Percentiles rank a stretch among this genome's conserved stretches.
Evolutionary conservation across 2,329 filamentous ascomycete species (phyloP).

Genomic region (Apiospora rasikravindrae): DNA sequence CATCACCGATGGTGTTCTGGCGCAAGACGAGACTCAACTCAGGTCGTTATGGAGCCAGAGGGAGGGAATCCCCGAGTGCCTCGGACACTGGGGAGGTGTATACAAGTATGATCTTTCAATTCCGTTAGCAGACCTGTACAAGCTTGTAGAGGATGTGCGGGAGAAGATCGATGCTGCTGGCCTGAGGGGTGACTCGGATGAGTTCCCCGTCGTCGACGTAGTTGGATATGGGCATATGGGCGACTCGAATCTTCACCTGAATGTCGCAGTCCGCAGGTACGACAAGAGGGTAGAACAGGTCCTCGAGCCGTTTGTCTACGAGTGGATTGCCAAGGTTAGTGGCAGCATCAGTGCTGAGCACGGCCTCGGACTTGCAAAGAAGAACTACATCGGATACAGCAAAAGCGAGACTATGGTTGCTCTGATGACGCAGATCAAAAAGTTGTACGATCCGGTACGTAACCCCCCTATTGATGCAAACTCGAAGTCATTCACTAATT

Average conservation of each 20-base stretch:
- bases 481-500: constrained; percentile 23
- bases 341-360: constrained; percentile 98
- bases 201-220: constrained; percentile 83
- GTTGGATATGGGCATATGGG: constrained; percentile 99
- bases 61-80: constrained; percentile 88
- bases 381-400: constrained; percentile 93
- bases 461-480: background rate
- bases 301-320: constrained; percentile 94
- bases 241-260: constrained; percentile 93
- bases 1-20: constrained; percentile 86
- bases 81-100: constrained; percentile 89
- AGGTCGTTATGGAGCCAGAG: constrained; percentile 88
- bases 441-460: constrained; percentile 90
- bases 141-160: constrained; percentile 84
- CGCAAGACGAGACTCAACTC: constrained; percentile 91
- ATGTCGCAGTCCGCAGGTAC: constrained; percentile 82
- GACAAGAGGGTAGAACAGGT: constrained; percentile 85
- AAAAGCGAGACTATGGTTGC: constrained; percentile 84
- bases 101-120: constrained; percentile 99
- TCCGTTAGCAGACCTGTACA: constrained; percentile 84
- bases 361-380: constrained; percentile 92
- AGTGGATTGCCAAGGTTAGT: constrained; percentile 88
- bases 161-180: constrained; percentile 74
- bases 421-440: constrained; percentile 95
- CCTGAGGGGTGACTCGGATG: constrained; percentile 76